A percentile compares a stretch with the other conserved stretches of the same genome.
Evolutionary conservation across 1,284 basidiomycete genomes (phyloP).

Genomic region (Thelephora terrestris): DNA sequence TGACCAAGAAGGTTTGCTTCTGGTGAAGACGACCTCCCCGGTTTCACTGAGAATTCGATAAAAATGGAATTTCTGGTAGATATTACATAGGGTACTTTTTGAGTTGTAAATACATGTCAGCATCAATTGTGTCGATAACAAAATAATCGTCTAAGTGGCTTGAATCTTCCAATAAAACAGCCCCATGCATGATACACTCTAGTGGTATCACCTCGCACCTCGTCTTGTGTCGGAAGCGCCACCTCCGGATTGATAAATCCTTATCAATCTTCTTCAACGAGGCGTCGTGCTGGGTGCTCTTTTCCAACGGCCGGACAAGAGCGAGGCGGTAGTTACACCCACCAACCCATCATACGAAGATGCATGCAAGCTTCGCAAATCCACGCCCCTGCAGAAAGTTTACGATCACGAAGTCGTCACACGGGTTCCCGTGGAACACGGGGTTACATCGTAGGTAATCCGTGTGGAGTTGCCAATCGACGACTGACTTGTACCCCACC

Average conservation of each 20-base stretch:
- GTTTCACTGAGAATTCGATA: no score
- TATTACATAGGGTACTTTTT: neutral
- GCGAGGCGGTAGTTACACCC: neutral
- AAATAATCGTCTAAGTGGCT: conserved; percentile 11
- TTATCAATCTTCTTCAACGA: neutral
- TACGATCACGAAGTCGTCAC: conserved; percentile 23
- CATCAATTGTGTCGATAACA: conserved; percentile 19
- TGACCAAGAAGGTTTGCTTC: no score
- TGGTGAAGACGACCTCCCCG: no score
- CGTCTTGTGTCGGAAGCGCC: neutral
- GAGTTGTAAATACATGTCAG: conserved; percentile 17
- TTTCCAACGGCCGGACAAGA: neutral
- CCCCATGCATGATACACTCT: conserved; percentile 19
- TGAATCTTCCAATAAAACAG: conserved; percentile 11
- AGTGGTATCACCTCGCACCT: conserved; percentile 16
- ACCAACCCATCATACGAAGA: neutral
- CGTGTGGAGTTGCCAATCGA: neutral
- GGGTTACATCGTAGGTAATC: conserved; percentile 18
- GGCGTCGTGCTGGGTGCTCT: neutral
- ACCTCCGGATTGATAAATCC: neutral
- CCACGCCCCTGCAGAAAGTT: conserved; percentile 10
- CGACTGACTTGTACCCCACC: conserved; percentile 1
- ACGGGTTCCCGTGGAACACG: conserved; percentile 15
- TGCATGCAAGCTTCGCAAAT: conserved; percentile 13
- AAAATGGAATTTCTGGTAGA: neutral